Conservation (phyloP, 331 rosid genomes). For the Ulmus americana region DNA sequence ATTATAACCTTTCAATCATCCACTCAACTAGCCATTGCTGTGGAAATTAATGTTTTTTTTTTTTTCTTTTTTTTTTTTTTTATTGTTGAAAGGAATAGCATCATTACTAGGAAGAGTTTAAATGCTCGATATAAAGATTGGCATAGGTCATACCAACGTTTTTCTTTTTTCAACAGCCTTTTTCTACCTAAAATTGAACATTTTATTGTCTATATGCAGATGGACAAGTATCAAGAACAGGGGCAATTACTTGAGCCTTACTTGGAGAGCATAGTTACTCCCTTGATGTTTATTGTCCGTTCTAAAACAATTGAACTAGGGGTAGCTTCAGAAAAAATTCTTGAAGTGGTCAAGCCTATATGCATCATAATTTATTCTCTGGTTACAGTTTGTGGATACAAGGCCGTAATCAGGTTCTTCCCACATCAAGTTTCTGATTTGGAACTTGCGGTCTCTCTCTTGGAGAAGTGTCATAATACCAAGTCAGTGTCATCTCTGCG, state of each 20-base stretch:
- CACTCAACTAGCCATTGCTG: background rate
- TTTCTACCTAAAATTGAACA: constrained; percentile 1
- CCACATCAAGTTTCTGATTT: constrained; percentile 96
- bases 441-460: constrained; percentile 81
- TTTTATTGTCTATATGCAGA: constrained; percentile 36
- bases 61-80: no score
- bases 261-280: constrained; percentile 76
- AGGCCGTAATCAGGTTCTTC: constrained; percentile 77
- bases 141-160: no score
- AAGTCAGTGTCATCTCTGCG: constrained; percentile 53
- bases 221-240: constrained; percentile 97
- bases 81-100: no score
- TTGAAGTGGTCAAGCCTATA: constrained; percentile 69
- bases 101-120: no score
- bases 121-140: no score
- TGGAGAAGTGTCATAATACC: constrained; percentile 64
- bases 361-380: constrained; percentile 64
- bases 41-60: background rate
- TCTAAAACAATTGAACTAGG: constrained; percentile 64
- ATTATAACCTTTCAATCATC: background rate
- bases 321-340: constrained; percentile 46
- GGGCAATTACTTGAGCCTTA: constrained; percentile 91
- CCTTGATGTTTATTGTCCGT: constrained; percentile 68
- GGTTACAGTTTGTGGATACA: constrained; percentile 84
- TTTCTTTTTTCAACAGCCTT: background rate